Percentiles rank a stretch among this genome's conserved stretches.
phyloP scores from a whole-genome alignment of 257 asterid species.

The Nemophila menziesii region DNA sequence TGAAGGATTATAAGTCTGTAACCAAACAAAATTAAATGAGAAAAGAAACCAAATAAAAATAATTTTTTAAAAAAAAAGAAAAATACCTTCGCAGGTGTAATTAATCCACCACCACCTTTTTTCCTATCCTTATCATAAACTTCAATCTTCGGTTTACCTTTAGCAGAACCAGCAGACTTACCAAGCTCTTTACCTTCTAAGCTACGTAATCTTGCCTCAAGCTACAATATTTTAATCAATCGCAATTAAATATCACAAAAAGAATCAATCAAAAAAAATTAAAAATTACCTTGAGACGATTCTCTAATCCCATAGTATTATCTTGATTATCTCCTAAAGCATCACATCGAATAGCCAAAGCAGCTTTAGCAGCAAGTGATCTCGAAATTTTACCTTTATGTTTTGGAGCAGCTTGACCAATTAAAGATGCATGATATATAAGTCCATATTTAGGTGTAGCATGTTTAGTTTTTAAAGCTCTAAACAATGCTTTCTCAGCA shows the following conservation, averaged over 20 bases:
- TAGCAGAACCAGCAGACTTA: slow-evolving; percentile 69
- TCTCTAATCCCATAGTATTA: slow-evolving; percentile 75
- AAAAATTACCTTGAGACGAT: slow-evolving; percentile 41
- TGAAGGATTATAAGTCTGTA: slow-evolving; percentile 68
- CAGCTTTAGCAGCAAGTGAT: slow-evolving; percentile 81
- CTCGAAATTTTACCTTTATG: slow-evolving; percentile 88
- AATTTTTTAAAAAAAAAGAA: too few relatives aligned
- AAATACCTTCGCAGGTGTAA: slow-evolving; percentile 58
- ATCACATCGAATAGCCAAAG: slow-evolving; percentile 68
- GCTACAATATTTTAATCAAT: slow-evolving; percentile 22
- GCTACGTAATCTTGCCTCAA: slow-evolving; percentile 64
- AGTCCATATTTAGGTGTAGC: slow-evolving; percentile 90
- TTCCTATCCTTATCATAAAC: slow-evolving; percentile 69
- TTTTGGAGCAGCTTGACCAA: slow-evolving; percentile 92
- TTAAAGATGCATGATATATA: slow-evolving; percentile 81
- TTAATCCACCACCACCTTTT: slow-evolving; percentile 63
- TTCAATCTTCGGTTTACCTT: slow-evolving; percentile 83
- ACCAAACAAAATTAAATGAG: not conserved
- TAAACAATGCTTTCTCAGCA: slow-evolving; percentile 84
- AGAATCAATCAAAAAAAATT: not conserved
- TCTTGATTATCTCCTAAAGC: slow-evolving; percentile 74
- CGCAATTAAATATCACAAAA: not conserved
- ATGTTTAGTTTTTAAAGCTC: slow-evolving; percentile 86
- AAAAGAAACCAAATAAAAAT: too few relatives aligned
- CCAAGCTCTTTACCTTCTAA: slow-evolving; percentile 59